phyloP scores from a whole-genome alignment of 2,329 filamentous ascomycete genomes.

The Microdochium trichocladiopsis region DNA sequence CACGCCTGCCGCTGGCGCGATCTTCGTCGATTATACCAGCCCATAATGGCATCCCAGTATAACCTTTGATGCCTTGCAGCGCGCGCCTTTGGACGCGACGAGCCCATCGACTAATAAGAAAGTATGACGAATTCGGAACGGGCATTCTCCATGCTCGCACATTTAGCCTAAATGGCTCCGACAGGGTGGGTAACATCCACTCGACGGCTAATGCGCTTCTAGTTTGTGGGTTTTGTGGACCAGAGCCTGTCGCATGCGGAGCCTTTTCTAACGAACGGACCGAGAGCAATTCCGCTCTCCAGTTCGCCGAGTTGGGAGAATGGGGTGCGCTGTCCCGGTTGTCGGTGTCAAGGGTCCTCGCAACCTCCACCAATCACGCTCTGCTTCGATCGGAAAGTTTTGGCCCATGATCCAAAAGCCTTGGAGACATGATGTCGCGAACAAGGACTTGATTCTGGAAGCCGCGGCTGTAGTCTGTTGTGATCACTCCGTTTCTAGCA shows the following conservation, averaged over 20 bases:
- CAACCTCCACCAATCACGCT: not conserved
- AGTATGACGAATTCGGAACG: not conserved
- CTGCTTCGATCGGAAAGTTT: not conserved
- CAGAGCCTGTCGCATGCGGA: not conserved
- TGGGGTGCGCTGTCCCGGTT: not conserved
- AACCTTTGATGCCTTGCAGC: too few relatives aligned
- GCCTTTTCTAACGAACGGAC: not conserved
- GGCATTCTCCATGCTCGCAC: not conserved
- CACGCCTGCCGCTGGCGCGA: too few relatives aligned
- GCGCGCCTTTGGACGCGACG: not conserved
- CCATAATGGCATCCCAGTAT: too few relatives aligned
- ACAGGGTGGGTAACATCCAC: not conserved
- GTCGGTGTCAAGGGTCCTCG: not conserved
- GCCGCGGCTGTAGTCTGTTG: too few relatives aligned
- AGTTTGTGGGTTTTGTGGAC: not conserved
- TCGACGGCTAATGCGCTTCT: not conserved
- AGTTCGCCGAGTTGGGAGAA: not conserved
- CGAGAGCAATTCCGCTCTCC: not conserved
- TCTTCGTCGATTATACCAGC: too few relatives aligned
- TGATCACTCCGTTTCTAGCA: too few relatives aligned
- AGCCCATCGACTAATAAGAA: not conserved
- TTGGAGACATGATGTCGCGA: not conserved
- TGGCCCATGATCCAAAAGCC: not conserved
- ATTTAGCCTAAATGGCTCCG: not conserved
- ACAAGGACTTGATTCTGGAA: not conserved